These are phyloP conservation scores for Sphagnurus paluster DNA, from an alignment of 1,284 basidiomycete genomes.

Conservation along the genomic window DNA sequence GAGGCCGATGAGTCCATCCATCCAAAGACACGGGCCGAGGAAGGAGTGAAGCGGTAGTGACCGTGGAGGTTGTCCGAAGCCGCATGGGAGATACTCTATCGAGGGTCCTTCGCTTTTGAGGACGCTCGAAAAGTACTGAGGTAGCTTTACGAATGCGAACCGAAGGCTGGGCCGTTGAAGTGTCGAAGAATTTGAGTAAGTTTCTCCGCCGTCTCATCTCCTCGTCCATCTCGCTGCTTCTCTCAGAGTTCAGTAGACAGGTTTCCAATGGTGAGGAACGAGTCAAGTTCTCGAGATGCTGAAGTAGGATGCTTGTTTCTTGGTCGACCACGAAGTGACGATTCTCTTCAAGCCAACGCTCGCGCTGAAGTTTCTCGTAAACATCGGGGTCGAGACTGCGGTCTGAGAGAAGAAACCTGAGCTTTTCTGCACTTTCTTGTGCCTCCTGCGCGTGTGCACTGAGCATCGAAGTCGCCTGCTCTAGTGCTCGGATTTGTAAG, in stretches of 20 bases:
- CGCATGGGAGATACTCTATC: constrained; percentile 35
- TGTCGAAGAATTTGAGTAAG: constrained; percentile 37
- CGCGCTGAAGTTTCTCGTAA: constrained; percentile 38
- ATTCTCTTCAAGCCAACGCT: constrained; percentile 53
- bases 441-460: constrained; percentile 46
- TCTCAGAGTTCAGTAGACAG: neutral
- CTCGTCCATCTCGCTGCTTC: neutral
- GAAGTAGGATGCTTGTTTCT: constrained; percentile 31
- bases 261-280: constrained; percentile 1
- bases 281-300: constrained; percentile 24
- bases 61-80: constrained; percentile 28
- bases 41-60: constrained; percentile 26
- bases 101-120: constrained; percentile 34
- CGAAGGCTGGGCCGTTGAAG: constrained; percentile 31
- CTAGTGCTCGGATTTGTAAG: constrained; percentile 46
- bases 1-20: constrained; percentile 17
- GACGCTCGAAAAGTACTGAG: constrained; percentile 24
- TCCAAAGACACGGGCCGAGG: constrained; percentile 30
- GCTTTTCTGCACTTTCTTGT: constrained; percentile 38
- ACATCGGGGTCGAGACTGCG: constrained; percentile 34
- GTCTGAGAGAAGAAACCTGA: constrained; percentile 39
- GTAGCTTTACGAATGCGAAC: constrained; percentile 28
- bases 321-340: constrained; percentile 35
- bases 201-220: constrained; percentile 31
- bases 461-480: constrained; percentile 42